Evolutionary conservation across 176 grass and related monocot species (phyloP).

Genomic region (Juncus inflexus): DNA sequence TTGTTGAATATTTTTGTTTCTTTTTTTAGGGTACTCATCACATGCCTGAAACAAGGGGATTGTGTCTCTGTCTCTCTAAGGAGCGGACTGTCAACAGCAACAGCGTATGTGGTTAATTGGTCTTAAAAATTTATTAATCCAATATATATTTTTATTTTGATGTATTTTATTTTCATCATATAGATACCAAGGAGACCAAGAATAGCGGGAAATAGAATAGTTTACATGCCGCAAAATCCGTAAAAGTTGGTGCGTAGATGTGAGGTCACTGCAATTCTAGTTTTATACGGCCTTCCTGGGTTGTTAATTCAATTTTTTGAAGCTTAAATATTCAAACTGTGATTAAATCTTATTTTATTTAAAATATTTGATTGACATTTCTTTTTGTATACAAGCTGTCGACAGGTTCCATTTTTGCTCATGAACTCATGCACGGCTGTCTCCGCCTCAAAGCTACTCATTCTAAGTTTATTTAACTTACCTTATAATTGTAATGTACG

Average conservation of each 20-base stretch:
- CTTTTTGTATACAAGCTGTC: slow-evolving; percentile 50
- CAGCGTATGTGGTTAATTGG: slow-evolving; percentile 51
- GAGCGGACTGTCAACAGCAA: slow-evolving; percentile 83
- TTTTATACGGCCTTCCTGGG: slow-evolving; percentile 87
- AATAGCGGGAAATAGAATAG: slow-evolving; percentile 61
- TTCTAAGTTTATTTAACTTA: not conserved
- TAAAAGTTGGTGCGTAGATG: slow-evolving; percentile 73
- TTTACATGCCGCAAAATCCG: slow-evolving; percentile 61
- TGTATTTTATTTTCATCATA: not conserved
- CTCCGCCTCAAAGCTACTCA: slow-evolving; percentile 79
- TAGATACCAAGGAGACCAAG: slow-evolving; percentile 72
- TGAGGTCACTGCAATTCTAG: slow-evolving; percentile 91
- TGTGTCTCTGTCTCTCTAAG: slow-evolving; percentile 63
- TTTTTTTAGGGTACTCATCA: slow-evolving; percentile 68
- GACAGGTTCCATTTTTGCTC: slow-evolving; percentile 93
- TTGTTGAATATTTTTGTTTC: slow-evolving; percentile 11
- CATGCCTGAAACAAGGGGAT: slow-evolving; percentile 89
- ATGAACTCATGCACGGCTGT: slow-evolving; percentile 93
- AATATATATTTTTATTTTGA: not conserved
- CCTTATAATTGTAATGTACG: not conserved
- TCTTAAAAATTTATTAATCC: not conserved
- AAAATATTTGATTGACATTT: slow-evolving; percentile 7
- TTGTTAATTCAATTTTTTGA: slow-evolving; percentile 22
- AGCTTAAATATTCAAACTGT: not conserved
- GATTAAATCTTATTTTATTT: not conserved